A percentile compares a stretch with the other conserved stretches of the same genome.
These are phyloP conservation scores for Mortierella sp. DNA, from an alignment of 371 early-diverging fungal species.

Conservation along the genomic window DNA sequence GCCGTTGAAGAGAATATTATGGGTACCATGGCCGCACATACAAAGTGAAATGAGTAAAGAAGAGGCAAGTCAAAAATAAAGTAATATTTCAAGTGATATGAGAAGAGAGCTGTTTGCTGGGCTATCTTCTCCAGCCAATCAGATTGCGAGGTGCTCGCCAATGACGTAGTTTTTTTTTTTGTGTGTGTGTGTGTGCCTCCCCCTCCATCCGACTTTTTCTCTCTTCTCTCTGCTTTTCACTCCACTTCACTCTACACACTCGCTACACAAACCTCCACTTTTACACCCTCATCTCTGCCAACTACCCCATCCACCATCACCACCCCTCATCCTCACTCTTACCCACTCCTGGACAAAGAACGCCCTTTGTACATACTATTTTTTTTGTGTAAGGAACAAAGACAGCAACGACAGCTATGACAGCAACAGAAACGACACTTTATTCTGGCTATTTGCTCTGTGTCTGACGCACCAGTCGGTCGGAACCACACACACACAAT, in stretches of 20 bases:
- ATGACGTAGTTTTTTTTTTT: conserved; percentile 10
- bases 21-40: not conserved
- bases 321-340: not conserved
- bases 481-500: conserved; percentile 1
- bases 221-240: too few species aligned
- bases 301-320: not conserved
- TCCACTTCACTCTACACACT: too few species aligned
- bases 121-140: conserved; percentile 4
- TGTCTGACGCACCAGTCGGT: conserved; percentile 6
- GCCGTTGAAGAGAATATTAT: too few species aligned
- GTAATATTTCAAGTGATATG: not conserved
- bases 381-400: conserved; percentile 2
- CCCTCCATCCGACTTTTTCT: not conserved
- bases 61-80: not conserved
- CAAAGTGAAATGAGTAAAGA: not conserved
- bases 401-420: too few species aligned
- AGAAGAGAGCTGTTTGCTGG: not conserved
- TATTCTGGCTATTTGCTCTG: not conserved
- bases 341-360: not conserved
- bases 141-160: not conserved
- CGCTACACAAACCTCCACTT: too few species aligned
- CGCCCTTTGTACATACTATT: not conserved
- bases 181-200: not conserved
- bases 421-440: not conserved
- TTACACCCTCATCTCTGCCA: not conserved